Evolutionary conservation across 2,329 filamentous ascomycete species (phyloP), one percentile per base, ranked within the genome.

Genomic region (Colletotrichum scovillei): DNA sequence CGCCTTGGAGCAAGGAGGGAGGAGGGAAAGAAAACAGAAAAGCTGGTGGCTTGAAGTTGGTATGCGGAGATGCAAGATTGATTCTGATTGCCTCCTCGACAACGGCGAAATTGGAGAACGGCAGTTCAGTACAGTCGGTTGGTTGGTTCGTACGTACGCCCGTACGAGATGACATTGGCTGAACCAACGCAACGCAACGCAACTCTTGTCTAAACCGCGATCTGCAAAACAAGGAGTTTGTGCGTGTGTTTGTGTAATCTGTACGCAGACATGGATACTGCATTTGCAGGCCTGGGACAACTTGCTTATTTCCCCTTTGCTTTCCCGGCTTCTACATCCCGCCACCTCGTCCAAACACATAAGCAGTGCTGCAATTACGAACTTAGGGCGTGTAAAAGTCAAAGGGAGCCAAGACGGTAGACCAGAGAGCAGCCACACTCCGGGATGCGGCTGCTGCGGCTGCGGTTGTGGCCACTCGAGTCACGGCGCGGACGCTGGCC

Each of bases 181-280:
- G 38, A 7, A 28, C 30, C 63, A 42, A 46, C 56, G 5, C 32
- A 49, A 14, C 24, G 42, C 42, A 49, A 49, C 38, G 38, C 38
- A 42, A 52, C 24, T 53, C 32, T 58, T 30, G 64, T 72, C 52
- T 49, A 58, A 58, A 58, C 58, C 63, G 38, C 58, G 55, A 67
- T 63, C 52, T 68, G 58, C 69, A 69, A 69, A 59, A 63, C 65
- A 59, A 63, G 53, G 63, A 63, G 62, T 64, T 62, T 60, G 60
- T 68, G 60, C n/a, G 11, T 60, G 56, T 57, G 38, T 46, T 22
- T 49, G 63, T 70, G 22, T 59, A 24, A 58, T 58, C 19, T 28
- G 32, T 30, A 65, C 32, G 62, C 56, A 30, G 62, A 60, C 58
- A 73, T 71, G 52, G 46, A 42, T 65, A 56, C 24, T 35, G 60